Conservation (phyloP, 495 filamentous ascomycete species). For the Neurospora sp. region DNA sequence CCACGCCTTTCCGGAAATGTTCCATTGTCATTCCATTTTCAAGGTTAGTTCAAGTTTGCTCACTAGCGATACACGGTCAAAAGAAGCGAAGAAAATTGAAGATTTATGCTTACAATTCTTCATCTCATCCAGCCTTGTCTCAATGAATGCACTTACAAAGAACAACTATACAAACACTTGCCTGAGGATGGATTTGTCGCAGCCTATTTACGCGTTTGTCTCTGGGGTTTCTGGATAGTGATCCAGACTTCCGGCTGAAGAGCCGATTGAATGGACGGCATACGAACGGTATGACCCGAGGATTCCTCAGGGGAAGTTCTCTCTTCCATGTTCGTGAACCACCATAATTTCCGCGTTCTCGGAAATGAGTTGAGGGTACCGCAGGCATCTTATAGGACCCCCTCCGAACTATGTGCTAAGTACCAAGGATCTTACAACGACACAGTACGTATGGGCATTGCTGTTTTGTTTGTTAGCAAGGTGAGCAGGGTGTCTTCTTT, state of each 20-base stretch:
- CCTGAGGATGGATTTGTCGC: neutral
- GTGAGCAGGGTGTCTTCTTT: neutral
- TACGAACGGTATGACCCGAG: neutral
- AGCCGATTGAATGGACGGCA: neutral
- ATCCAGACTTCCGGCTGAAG: neutral
- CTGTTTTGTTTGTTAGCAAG: neutral
- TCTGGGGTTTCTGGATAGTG: neutral
- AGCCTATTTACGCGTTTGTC: neutral
- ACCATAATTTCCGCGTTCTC: neutral
- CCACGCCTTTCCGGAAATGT: neutral
- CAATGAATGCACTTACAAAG: neutral
- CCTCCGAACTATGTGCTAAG: neutral
- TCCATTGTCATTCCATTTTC: neutral
- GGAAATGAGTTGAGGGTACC: neutral
- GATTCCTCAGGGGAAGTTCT: neutral
- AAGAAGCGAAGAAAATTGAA: neutral
- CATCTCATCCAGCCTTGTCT: neutral
- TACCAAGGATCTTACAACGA: neutral
- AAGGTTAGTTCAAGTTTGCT: neutral
- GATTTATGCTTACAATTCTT: neutral
- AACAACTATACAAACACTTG: neutral
- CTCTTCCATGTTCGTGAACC: neutral
- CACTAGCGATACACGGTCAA: neutral
- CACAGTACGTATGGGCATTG: neutral
- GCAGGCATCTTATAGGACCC: neutral